Evolutionary conservation across 140 eudicot genomes (phyloP), one percentile per base, ranked within the genome.

Genomic region (Flaveria floridana): DNA sequence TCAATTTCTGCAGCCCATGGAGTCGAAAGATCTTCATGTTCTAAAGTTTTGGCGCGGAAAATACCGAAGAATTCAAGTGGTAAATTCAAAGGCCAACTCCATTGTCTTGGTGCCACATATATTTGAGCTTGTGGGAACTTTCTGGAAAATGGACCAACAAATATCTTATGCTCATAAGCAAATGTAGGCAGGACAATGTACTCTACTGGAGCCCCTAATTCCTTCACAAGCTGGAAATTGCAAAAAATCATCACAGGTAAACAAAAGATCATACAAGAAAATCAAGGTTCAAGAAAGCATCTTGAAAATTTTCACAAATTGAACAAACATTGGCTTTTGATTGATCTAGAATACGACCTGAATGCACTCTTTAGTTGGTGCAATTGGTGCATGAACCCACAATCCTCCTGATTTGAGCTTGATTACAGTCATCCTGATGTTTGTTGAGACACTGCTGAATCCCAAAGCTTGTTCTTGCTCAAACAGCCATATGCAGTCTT

Each of bases 381-480:
- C 97, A 73, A 95, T 91, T 18, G 99, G 99, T 7, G 97, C 99
- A 76, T 95, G 99, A 69, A 95, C 92, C 97, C 97, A 95, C 64
- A 95, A 77, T 76, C 96, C 99, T 20, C 99, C 97, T 25, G 99
- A 91, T 73, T 91, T 91, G 59, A 95, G 95, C 82, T 95, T 95
- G 80, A 95, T 91, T 67, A 95, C 96, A n/a, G 99, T 91, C 99
- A 95, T 95, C 66, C 99, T 82, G 30, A 70, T 95, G 81, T 95
- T 95, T 78, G 97, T 95, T 61, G 99, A 95, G 56, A 95, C 99
- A 79, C 97, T 95, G 73, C 99, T 91, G 83, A 95, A 95, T 70
- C 99, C 99, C 73, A 95, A 79, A 26, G 99, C 97, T 75, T 95
- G 99, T 82, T 95, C 97, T 95, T 95, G 99, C 79, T 95, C 97